Conservation (phyloP, 768 basidiomycete species). For the Mycena albidolilacea region DNA sequence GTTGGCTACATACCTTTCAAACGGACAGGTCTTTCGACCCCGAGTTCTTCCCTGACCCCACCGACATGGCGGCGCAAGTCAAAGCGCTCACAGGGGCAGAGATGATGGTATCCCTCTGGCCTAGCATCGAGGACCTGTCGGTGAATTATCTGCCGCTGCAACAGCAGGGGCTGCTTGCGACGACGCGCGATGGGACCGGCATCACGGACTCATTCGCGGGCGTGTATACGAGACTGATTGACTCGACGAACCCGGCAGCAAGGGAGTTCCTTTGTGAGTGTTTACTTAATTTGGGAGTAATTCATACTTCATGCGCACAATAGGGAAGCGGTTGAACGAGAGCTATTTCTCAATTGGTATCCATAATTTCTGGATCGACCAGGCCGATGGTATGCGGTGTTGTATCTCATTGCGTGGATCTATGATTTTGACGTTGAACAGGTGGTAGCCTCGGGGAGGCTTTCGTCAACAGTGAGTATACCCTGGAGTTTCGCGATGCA, state of each 20-base stretch:
- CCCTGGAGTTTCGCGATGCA: neutral
- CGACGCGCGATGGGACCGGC: conserved; percentile 54
- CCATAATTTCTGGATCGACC: conserved; percentile 57
- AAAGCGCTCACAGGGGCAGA: conserved; percentile 54
- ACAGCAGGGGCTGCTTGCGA: conserved; percentile 50
- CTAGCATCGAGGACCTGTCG: conserved; percentile 55
- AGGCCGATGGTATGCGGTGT: conserved; percentile 49
- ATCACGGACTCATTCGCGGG: conserved; percentile 54
- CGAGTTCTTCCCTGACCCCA: conserved; percentile 53
- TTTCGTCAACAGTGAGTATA: conserved; percentile 50
- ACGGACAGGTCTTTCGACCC: conserved; percentile 51
- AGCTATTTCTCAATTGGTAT: conserved; percentile 55
- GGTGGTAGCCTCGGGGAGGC: conserved; percentile 54
- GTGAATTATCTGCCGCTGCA: conserved; percentile 51
- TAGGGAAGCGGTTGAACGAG: conserved; percentile 53
- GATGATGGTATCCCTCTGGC: conserved; percentile 58
- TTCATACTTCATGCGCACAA: neutral
- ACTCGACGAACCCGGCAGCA: conserved; percentile 55
- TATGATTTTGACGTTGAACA: conserved; percentile 22
- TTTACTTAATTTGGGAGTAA: neutral
- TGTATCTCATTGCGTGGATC: neutral
- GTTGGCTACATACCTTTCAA: neutral
- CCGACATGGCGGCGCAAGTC: conserved; percentile 51
- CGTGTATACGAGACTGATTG: conserved; percentile 53
- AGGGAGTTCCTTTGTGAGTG: conserved; percentile 53